Evolutionary conservation across 1,284 basidiomycete genomes (phyloP).

Genomic region (Ustilago shanxiensis): DNA sequence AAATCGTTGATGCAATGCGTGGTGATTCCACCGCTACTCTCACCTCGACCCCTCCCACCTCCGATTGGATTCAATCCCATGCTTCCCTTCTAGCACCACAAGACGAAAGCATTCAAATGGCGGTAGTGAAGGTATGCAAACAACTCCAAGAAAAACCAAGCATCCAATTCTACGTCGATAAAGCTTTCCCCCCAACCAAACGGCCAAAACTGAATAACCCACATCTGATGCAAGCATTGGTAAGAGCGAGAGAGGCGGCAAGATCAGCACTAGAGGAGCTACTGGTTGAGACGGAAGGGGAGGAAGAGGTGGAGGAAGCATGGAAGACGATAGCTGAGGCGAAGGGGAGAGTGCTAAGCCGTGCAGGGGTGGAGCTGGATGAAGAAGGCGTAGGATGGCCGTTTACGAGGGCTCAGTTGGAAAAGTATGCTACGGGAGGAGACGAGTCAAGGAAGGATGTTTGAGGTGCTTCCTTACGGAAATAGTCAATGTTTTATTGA

Average conservation of each 20-base stretch:
- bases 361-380: neutral
- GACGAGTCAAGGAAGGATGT: conserved; percentile 13
- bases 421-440: neutral
- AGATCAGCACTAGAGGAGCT: conserved; percentile 2
- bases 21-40: neutral
- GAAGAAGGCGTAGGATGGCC: conserved; percentile 9
- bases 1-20: conserved; percentile 38
- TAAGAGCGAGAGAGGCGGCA: conserved; percentile 18
- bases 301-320: conserved; percentile 3
- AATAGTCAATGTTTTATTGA: neutral
- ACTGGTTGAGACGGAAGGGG: neutral
- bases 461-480: neutral
- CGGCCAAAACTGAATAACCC: conserved; percentile 11
- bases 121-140: conserved; percentile 15
- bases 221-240: conserved; percentile 19
- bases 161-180: conserved; percentile 43
- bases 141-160: conserved; percentile 31
- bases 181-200: conserved; percentile 11
- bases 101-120: neutral
- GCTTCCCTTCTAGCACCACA: conserved; percentile 3
- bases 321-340: conserved; percentile 2
- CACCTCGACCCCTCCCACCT: neutral
- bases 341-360: conserved; percentile 11
- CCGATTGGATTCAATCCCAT: conserved; percentile 7
- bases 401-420: conserved; percentile 10